A percentile compares a stretch with the other conserved stretches of the same genome.
phyloP scores from a whole-genome alignment of 768 basidiomycete genomes.

The Suillus subaureus region DNA sequence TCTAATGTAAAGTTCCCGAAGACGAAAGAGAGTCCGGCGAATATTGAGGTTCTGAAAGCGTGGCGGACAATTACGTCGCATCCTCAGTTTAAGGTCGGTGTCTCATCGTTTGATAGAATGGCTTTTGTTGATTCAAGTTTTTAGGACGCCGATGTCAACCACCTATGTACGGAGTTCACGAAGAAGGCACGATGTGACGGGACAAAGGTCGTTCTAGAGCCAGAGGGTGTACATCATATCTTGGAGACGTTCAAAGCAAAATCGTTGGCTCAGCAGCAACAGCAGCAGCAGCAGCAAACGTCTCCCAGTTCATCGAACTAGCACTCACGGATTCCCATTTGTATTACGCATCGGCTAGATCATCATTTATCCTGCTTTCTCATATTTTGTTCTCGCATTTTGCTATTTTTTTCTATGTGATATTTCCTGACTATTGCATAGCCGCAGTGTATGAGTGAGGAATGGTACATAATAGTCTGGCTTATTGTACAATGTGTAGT shows the following conservation, averaged over 20 bases:
- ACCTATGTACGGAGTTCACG: slow-evolving; percentile 78
- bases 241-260: slow-evolving; percentile 43
- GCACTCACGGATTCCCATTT: slow-evolving; percentile 1
- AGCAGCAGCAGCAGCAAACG: not conserved
- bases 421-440: slow-evolving; percentile 6
- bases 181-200: slow-evolving; percentile 85
- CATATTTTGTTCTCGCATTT: not conserved
- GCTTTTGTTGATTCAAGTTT: slow-evolving; percentile 8
- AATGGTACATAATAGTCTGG: not conserved
- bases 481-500: not conserved
- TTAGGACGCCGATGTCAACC: slow-evolving; percentile 77
- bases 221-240: slow-evolving; percentile 44
- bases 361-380: slow-evolving; percentile 2
- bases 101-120: slow-evolving; percentile 1
- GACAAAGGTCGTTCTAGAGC: slow-evolving; percentile 76
- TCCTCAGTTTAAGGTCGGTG: slow-evolving; percentile 73
- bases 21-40: slow-evolving; percentile 69
- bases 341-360: slow-evolving; percentile 2
- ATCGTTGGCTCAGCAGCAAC: slow-evolving; percentile 16
- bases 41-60: slow-evolving; percentile 76
- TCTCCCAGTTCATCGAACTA: not conserved
- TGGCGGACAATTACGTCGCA: slow-evolving; percentile 77
- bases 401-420: slow-evolving; percentile 1
- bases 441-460: not conserved
- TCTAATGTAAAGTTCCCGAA: slow-evolving; percentile 49